Percentiles rank a stretch among this genome's conserved stretches.
These are phyloP conservation scores for Gelatoporia subvermispora DNA, from an alignment of 768 basidiomycete genomes.

Conservation along the genomic window DNA sequence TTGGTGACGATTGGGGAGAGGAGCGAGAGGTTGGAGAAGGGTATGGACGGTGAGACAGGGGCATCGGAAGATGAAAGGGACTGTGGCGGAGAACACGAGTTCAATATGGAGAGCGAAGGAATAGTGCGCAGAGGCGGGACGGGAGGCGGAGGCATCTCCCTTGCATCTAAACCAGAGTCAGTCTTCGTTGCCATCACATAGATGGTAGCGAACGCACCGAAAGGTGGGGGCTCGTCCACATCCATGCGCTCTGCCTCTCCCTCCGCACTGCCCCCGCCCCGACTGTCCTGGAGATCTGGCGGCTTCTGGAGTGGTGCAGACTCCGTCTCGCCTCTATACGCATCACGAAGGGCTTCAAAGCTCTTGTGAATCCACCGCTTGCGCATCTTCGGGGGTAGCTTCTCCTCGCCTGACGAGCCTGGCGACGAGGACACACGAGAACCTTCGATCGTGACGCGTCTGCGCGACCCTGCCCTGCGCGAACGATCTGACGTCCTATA, in stretches of 20 bases:
- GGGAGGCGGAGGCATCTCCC: conserved; percentile 47
- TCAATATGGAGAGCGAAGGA: not conserved
- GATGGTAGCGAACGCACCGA: conserved; percentile 10
- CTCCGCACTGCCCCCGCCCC: not conserved
- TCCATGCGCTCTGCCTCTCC: conserved; percentile 10
- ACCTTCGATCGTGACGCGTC: too few species aligned
- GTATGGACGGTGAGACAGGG: conserved; percentile 37
- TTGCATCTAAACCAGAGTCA: conserved; percentile 25
- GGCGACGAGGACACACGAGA: not conserved
- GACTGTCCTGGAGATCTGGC: not conserved
- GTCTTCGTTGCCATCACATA: not conserved
- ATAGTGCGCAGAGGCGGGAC: conserved; percentile 30
- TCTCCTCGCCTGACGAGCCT: conserved; percentile 19
- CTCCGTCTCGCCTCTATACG: not conserved
- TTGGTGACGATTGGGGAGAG: conserved; percentile 28
- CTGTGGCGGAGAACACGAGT: not conserved
- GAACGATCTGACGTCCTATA: too few species aligned
- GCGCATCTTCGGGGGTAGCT: conserved; percentile 62
- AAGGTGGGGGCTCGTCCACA: conserved; percentile 4
- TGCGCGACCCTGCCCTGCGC: too few species aligned
- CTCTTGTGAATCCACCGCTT: conserved; percentile 36
- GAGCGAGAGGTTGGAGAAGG: conserved; percentile 51
- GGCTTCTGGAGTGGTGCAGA: too few species aligned
- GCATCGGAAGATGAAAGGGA: conserved; percentile 2
- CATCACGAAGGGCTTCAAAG: conserved; percentile 18